phyloP scores from a whole-genome alignment of 1,139 yeast genomes.

The Suhomyces atakaporum region DNA sequence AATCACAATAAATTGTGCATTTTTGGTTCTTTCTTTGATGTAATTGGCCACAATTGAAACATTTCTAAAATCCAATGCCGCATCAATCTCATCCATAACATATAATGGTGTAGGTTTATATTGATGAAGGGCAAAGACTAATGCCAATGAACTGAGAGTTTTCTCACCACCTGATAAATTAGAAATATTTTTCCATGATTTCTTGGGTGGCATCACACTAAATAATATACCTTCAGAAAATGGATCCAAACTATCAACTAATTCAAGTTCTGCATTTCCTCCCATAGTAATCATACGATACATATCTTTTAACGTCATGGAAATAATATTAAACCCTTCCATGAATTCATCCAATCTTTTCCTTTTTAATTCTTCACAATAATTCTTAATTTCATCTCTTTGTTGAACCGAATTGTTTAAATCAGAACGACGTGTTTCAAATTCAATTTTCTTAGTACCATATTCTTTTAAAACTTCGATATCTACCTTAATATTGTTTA shows the following conservation, averaged over 20 bases:
- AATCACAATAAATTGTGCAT: conserved; percentile 95
- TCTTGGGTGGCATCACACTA: conserved; percentile 99
- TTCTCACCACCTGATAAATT: conserved; percentile 98
- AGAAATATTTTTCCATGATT: conserved; percentile 94
- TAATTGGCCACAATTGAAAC: conserved; percentile 97
- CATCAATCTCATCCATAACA: conserved; percentile 99
- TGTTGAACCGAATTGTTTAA: conserved; percentile 65
- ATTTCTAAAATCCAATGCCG: conserved; percentile 95
- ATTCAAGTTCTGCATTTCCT: conserved; percentile 95
- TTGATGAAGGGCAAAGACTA: conserved; percentile 94
- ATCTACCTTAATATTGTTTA: conserved; percentile 65
- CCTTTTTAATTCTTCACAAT: conserved; percentile 70
- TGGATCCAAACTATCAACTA: conserved; percentile 96
- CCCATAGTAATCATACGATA: conserved; percentile 99
- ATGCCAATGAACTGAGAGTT: conserved; percentile 89
- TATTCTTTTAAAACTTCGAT: conserved; percentile 78
- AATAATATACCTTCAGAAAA: conserved; percentile 95
- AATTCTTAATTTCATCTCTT: conserved; percentile 65
- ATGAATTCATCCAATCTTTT: conserved; percentile 85
- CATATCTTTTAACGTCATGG: conserved; percentile 91
- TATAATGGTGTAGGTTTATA: conserved; percentile 97
- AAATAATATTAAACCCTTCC: conserved; percentile 87
- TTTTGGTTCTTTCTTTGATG: conserved; percentile 91
- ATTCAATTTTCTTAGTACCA: conserved; percentile 66
- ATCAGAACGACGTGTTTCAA: conserved; percentile 59